Evolutionary conservation across 2,329 filamentous ascomycete species (phyloP), one percentile per base, ranked within the genome.

Genomic region (Exophiala spinifera): DNA sequence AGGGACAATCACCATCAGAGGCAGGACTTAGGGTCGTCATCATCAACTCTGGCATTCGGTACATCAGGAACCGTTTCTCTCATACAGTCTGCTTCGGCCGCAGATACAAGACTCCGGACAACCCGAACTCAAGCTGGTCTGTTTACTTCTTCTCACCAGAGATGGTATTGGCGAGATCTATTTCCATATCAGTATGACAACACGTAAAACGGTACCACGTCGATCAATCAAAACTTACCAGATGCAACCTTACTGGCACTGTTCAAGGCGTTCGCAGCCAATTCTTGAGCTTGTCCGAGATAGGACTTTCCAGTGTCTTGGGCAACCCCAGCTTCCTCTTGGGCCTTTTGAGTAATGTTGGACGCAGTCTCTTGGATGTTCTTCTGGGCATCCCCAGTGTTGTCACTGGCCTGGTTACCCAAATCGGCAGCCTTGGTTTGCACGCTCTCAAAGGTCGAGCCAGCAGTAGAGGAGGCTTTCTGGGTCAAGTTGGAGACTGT

Each of bases 111-210:
- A 10, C 28, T 31, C 23, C 10, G 4, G 28, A n/a, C n/a, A n/a
- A n/a, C n/a, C n/a, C 10, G 11, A 31, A 31, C 7, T 11, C 23
- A 25, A 25, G 33, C n/a, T 15, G 33, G 21, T 33, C 28, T 13
- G 42, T 17, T 53, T 52, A 60, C 51, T 61, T 61, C 55, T 62
- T 60, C 49, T 62, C 60, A 23, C 57, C 52, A 14, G 57, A 56
- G 43, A 62, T 62, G 46, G 49, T 43, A 51, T 55, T 59, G 49
- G 62, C 62, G 20, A 63, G 53, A 40, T 64, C 59, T 57, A 21
- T 11, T 15, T 19, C 14, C 47, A 25, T 45, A 42, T 62, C 49
- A 57, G 57, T 53, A 39, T 45, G 23, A 34, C 8, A 39, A 3
- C n/a, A n/a, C 5, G 13, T 15, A 21, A 21, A 14, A 42, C 15